These are phyloP conservation scores for Nemania sp. DNA, from an alignment of 2,329 filamentous ascomycete genomes.

Conservation along the genomic window DNA sequence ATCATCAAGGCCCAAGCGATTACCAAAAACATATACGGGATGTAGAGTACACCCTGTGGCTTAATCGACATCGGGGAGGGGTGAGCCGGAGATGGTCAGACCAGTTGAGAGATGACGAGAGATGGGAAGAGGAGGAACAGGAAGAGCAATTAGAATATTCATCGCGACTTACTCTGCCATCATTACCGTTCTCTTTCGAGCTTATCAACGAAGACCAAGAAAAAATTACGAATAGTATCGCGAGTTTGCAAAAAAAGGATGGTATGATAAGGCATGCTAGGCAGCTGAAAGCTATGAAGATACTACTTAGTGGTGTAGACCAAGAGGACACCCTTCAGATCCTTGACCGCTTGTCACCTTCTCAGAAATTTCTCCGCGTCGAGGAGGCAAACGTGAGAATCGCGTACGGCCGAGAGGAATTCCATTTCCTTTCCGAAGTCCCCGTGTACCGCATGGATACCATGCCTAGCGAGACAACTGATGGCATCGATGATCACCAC, in stretches of 20 bases:
- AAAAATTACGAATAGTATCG: no score
- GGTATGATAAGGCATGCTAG: no score
- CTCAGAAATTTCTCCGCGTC: background rate
- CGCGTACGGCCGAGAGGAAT: background rate
- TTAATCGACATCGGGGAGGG: no score
- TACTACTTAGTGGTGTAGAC: conserved; percentile 14
- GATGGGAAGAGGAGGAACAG: no score
- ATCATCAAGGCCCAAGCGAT: background rate
- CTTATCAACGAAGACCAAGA: background rate
- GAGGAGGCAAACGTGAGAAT: background rate
- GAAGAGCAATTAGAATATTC: no score
- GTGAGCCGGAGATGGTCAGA: no score
- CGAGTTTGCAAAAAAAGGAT: background rate
- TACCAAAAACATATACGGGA: background rate
- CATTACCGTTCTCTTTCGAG: background rate
- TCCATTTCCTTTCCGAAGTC: background rate
- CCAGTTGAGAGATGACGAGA: no score
- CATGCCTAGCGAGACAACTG: background rate
- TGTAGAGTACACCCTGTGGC: no score
- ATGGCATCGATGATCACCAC: background rate
- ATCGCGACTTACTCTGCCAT: no score
- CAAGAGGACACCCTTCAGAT: background rate
- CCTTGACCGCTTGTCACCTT: background rate
- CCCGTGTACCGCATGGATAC: background rate
- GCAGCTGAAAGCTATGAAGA: background rate